Evolutionary conservation across 371 early-diverging fungal genomes (phyloP), one percentile per base, ranked within the genome.

Genomic region (Capniomyces stellatus): DNA sequence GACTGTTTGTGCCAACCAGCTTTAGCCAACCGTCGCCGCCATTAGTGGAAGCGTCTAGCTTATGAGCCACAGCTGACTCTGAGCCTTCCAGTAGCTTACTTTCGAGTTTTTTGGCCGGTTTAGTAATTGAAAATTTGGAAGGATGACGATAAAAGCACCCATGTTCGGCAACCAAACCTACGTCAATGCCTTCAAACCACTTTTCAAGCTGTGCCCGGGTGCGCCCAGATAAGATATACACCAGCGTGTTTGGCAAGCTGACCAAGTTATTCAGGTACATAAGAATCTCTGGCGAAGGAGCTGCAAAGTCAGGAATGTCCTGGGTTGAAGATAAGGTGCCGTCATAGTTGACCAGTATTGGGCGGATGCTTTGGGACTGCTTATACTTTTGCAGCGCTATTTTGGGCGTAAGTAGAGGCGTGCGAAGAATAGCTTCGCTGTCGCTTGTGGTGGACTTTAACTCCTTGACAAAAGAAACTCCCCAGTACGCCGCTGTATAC

Each of bases 401-500:
- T 4, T 64, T 48, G 10, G 74, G 57, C 23, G 77, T 73, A 42
- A 87, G 60, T 52, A 64, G 67, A 21, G 79, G 85, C 46, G 86
- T 74, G 51, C 75, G 77, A 65, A 79, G 80, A 24, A 82, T 77
- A 43, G 74, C 76, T 42, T 78, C 77, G 43, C 75, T 72, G 18
- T 75, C 77, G 60, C 83, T 85, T 47, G 80, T 78, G 23, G 87
- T 81, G 29, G 79, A 73, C 75, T 67, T 66, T 46, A 95, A 66
- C 64, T 92, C 97, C 46, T 75, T 76, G 3, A 97, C 89, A 70
- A 96, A 98, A 51, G 82, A 82, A 30, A 76, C 58, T 29, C 95
- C 99, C 99, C 99, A 99, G 70, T 89, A 88, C 4, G 92, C 87
- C 6, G 98, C 99, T 0, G 99, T 99, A 70, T 95, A 93, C 63